Percentiles rank a stretch among this genome's conserved stretches.
Evolutionary conservation across 345 rosid genomes (phyloP).

Genomic region (Populus ilicifolia): DNA sequence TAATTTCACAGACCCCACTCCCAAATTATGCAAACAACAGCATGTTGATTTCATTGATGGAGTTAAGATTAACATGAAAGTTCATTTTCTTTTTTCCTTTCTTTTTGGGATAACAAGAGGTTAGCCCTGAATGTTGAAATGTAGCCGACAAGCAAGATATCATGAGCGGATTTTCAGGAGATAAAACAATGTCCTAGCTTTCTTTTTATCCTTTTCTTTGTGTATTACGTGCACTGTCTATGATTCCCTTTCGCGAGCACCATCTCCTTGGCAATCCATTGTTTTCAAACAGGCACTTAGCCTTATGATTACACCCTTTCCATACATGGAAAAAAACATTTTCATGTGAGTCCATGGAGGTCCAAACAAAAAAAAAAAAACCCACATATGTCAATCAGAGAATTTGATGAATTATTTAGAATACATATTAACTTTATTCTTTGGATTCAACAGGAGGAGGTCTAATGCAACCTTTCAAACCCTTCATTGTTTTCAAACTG

Average conservation of each 20-base stretch:
- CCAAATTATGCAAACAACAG: not conserved
- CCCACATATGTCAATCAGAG: no score
- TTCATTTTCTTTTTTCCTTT: not conserved
- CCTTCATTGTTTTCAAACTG: no score
- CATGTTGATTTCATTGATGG: not conserved
- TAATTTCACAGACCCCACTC: not conserved
- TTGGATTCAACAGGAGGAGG: no score
- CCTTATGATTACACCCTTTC: not conserved
- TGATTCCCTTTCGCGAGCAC: conserved; percentile 11
- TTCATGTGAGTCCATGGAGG: not conserved
- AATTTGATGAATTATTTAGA: no score
- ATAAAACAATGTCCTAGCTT: not conserved
- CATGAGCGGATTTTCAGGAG: conserved; percentile 41
- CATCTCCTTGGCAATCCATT: not conserved
- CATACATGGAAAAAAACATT: not conserved
- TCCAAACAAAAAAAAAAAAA: no score
- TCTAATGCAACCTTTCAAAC: no score
- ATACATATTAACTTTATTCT: no score
- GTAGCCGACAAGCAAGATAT: conserved; percentile 39
- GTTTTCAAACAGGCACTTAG: not conserved
- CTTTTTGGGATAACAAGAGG: not conserved
- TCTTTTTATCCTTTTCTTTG: conserved; percentile 22
- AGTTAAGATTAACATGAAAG: not conserved
- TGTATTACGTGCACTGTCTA: conserved; percentile 11
- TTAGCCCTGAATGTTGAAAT: conserved; percentile 1